Evolutionary conservation across 2,329 filamentous ascomycete species (phyloP), one percentile per base, ranked within the genome.

Genomic region (Cercospora beticola): DNA sequence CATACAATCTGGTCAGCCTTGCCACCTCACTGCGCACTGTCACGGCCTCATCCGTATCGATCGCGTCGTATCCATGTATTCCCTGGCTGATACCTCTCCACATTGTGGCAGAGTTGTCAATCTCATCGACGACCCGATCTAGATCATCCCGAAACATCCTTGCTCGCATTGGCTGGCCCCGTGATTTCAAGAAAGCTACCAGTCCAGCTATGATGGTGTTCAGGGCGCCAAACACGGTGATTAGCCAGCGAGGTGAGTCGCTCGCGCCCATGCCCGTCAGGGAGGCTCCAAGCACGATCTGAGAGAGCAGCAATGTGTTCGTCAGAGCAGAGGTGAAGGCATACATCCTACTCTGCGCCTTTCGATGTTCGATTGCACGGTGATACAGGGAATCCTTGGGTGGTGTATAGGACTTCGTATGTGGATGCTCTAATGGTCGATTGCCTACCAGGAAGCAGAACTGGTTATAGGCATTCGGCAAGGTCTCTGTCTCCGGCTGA

Each of bases 1-100:
- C 79, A 56, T 81, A 81, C 14, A 81, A 72, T 28, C 79, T 72
- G 4, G 79, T 81, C 54, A 78, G 64, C 31, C 77, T 60, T 2
- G 77, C 77, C 4, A 78, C 76, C 64, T 78, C 77, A 62, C 77
- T 79, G 1, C 81, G 72, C 0, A 83, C 81, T n/a, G 79, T 83
- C 33, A 83, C 81, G 5, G 73, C 70, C 26, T 81, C 79, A 36
- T 82, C 81, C 2, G 79, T 82, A 62, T 82, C 81, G 52, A 83
- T 82, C 46, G 82, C 82, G 66, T 82, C 80, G 70, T 83, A 83
- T 10, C 82, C 82, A 65, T 83, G 81, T 10, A 80, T 76, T 2
- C 76, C 76, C n/a, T 76, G 76, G 36, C 76, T 76, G 36, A 83
- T 83, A 16, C 82, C 82, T 31, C 80, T 72, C 82, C 82, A 81